These are phyloP conservation scores for Stagonosporopsis tanaceti DNA, from an alignment of 2,329 filamentous ascomycete species.

Conservation along the genomic window DNA sequence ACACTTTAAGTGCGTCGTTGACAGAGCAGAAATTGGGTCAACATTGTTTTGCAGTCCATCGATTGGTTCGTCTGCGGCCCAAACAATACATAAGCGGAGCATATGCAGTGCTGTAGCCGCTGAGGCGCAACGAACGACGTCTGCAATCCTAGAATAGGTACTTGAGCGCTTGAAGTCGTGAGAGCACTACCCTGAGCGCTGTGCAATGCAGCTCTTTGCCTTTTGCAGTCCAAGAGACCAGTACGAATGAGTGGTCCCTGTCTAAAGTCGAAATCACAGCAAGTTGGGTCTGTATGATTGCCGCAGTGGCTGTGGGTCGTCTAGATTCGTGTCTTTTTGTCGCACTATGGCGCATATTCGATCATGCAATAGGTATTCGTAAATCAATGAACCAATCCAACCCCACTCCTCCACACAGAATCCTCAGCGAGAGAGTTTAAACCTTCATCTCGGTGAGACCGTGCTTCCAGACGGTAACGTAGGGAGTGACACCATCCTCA, in stretches of 20 bases:
- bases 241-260: neutral
- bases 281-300: constrained; percentile 4
- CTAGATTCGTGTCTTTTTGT: constrained; percentile 46
- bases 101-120: constrained; percentile 5
- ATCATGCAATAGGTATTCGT: constrained; percentile 51
- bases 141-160: neutral
- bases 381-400: constrained; percentile 42
- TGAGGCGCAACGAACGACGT: neutral
- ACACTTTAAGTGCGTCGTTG: neutral
- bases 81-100: neutral
- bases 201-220: neutral
- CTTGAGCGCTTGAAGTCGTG: neutral
- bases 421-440: constrained; percentile 57
- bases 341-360: constrained; percentile 45
- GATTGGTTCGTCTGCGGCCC: neutral
- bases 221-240: neutral
- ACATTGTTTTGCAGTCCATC: neutral
- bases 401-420: constrained; percentile 27
- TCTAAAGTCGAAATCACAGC: neutral
- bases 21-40: neutral
- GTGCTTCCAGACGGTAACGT: constrained; percentile 92
- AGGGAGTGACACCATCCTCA: constrained; percentile 92
- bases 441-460: constrained; percentile 91
- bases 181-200: neutral
- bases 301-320: constrained; percentile 31